Evolutionary conservation across 202 grass and related monocot species (phyloP), one percentile per base, ranked within the genome.

Genomic region (Panicum virgatum): DNA sequence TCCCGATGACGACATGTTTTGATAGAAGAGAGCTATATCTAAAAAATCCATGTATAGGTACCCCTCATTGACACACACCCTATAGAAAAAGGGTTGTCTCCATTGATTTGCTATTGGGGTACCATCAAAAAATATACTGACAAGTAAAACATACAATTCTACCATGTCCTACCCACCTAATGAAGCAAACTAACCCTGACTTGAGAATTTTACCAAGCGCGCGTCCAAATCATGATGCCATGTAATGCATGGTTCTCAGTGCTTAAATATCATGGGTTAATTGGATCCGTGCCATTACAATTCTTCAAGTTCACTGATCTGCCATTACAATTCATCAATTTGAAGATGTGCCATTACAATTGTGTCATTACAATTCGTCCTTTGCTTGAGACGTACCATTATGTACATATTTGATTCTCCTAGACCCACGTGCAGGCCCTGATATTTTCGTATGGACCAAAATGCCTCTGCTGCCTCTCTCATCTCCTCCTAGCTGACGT

Each of bases 241-340:
- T 27, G 39, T 45, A 45, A 69, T 26, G 11, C 40, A 15, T 29
- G 6, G 15, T 51, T 51, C 9, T 51, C 2, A 50, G 18, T 20
- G 15, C 15, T 20, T 72, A 20, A 34, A 12, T 22, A 38, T 54
- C 30, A 23, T 98, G n/a, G n/a, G n/a, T n/a, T n/a, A n/a, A n/a
- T n/a, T n/a, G n/a, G n/a, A n/a, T n/a, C n/a, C n/a, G n/a, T n/a
- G n/a, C n/a, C n/a, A n/a, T n/a, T n/a, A n/a, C n/a, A n/a, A n/a
- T n/a, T n/a, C n/a, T n/a, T n/a, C n/a, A n/a, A n/a, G n/a, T n/a
- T n/a, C n/a, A n/a, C n/a, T n/a, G n/a, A n/a, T n/a, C n/a, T n/a
- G n/a, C n/a, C n/a, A n/a, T n/a, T n/a, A n/a, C n/a, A n/a, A n/a
- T n/a, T n/a, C n/a, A n/a, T n/a, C n/a, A n/a, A n/a, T n/a, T n/a